Conservation (phyloP, 2,329 filamentous ascomycete species). For the Talaromyces sp. region DNA sequence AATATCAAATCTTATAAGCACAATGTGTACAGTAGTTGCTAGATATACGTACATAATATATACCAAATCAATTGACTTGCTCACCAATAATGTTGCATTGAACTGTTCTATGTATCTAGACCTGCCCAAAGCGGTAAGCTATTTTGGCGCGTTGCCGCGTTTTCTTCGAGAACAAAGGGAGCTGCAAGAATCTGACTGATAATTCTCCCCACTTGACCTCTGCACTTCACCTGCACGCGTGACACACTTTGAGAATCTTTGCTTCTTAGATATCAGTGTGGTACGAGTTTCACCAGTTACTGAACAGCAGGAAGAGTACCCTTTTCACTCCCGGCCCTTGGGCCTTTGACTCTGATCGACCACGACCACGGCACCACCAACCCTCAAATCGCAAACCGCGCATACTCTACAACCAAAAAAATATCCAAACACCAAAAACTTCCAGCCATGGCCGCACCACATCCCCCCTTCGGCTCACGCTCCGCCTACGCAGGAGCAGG, state of each 20-base stretch:
- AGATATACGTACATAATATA: too few relatives aligned
- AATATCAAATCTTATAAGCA: background rate
- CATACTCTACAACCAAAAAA: background rate
- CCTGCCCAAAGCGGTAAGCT: slow-evolving; percentile 16
- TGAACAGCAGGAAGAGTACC: background rate
- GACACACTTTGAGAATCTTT: background rate
- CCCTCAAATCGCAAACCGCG: background rate
- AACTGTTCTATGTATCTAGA: background rate
- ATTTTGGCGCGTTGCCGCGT: slow-evolving; percentile 17
- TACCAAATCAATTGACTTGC: background rate
- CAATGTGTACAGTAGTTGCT: background rate
- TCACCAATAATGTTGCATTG: background rate
- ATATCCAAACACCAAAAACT: background rate
- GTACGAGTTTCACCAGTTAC: background rate
- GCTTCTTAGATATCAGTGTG: background rate
- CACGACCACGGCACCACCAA: background rate
- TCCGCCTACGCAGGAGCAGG: slow-evolving; percentile 50
- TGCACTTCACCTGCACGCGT: background rate
- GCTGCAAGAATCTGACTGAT: background rate
- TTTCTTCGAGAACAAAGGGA: background rate
- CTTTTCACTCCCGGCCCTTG: background rate
- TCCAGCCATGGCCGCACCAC: slow-evolving; percentile 51
- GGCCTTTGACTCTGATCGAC: background rate
- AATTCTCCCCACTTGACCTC: background rate
- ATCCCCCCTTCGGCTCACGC: slow-evolving; percentile 57